Evolutionary conservation across 208 protist genomes (phyloP).

Genomic region (Strigomonas galati): DNA sequence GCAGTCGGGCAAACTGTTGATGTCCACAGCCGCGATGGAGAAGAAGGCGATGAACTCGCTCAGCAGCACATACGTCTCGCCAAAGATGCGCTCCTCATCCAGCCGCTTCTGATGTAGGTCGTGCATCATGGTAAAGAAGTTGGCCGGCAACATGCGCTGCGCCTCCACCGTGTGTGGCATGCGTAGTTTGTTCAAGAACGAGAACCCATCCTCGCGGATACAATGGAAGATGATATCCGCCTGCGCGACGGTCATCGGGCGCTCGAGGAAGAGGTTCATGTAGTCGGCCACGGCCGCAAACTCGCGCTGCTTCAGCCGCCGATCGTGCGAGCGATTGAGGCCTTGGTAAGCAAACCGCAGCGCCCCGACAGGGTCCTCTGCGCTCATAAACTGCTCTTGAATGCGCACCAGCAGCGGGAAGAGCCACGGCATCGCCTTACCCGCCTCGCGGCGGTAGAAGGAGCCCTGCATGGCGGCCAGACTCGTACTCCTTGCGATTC

Average conservation of each 20-base stretch:
- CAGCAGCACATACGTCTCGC: conserved; percentile 28
- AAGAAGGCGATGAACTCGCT: conserved; percentile 59
- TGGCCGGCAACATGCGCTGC: background rate
- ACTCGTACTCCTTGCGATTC: background rate
- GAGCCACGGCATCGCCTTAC: conserved; percentile 40
- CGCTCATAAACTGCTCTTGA: conserved; percentile 49
- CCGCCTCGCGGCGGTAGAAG: conserved; percentile 6
- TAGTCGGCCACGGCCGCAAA: conserved; percentile 48
- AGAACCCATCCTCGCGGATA: conserved; percentile 30
- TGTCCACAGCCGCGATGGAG: conserved; percentile 28
- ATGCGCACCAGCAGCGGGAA: conserved; percentile 54
- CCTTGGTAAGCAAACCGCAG: conserved; percentile 44
- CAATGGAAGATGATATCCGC: conserved; percentile 19
- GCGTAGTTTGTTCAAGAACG: background rate
- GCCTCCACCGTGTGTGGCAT: background rate
- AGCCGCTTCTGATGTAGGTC: conserved; percentile 9
- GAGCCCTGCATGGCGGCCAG: conserved; percentile 7
- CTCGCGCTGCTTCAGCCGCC: conserved; percentile 47
- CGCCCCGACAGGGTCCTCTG: conserved; percentile 24
- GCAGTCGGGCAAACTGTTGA: conserved; percentile 17
- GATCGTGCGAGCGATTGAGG: conserved; percentile 46
- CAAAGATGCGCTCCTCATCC: conserved; percentile 10
- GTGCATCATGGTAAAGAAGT: background rate
- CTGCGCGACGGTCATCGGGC: conserved; percentile 40
- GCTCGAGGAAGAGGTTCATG: conserved; percentile 46